Percentiles rank a stretch among this genome's conserved stretches.
Evolutionary conservation across 305 asterid genomes (phyloP).

Genomic region (Fraxinus greggii): DNA sequence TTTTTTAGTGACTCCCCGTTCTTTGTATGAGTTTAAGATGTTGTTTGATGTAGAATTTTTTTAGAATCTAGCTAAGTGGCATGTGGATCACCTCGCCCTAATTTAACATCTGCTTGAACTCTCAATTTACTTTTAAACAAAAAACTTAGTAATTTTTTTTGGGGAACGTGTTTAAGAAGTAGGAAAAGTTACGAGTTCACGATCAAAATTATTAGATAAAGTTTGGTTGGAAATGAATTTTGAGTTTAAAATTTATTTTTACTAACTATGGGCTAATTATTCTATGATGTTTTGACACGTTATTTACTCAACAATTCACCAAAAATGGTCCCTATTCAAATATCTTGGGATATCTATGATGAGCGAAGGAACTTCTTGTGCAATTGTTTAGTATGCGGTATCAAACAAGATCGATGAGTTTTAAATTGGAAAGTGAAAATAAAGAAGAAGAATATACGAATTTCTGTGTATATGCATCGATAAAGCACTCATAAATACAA

Average conservation of each 20-base stretch:
- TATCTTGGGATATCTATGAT: background rate
- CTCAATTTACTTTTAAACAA: background rate
- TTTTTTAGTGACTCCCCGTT: background rate
- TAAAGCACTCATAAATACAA: background rate
- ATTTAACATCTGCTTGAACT: background rate
- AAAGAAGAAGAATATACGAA: background rate
- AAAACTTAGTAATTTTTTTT: background rate
- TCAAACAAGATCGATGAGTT: background rate
- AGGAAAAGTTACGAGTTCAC: background rate
- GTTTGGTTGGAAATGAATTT: background rate
- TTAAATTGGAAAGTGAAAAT: background rate
- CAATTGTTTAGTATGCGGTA: background rate
- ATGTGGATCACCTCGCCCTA: background rate
- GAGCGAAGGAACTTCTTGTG: background rate
- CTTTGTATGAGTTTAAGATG: background rate
- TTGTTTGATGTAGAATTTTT: background rate
- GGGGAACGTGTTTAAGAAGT: background rate
- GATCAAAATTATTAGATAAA: background rate
- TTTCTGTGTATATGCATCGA: background rate
- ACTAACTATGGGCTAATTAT: background rate
- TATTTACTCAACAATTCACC: background rate
- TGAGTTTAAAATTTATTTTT: background rate
- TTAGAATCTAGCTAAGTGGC: background rate
- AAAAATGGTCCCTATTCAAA: background rate
- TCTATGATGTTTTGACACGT: background rate